A percentile compares a stretch with the other conserved stretches of the same genome.
These are phyloP conservation scores for Mychonastes homosphaera DNA, from an alignment of 139 green algal species.

Conservation along the genomic window DNA sequence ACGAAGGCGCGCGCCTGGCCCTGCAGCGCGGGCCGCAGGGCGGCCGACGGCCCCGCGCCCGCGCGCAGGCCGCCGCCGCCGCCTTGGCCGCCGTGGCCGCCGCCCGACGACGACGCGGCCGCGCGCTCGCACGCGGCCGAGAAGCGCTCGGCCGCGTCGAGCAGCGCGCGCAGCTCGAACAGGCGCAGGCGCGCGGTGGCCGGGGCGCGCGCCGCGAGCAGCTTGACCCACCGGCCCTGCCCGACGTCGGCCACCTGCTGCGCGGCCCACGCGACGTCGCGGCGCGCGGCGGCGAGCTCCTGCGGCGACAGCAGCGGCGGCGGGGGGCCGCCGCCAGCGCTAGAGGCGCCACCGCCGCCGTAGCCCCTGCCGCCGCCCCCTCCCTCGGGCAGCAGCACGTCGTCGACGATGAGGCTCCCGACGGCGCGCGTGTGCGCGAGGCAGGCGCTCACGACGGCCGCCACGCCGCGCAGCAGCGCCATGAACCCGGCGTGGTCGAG, in stretches of 20 bases:
- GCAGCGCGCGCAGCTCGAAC: constrained; percentile 52
- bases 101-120: not conserved
- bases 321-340: not conserved
- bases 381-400: constrained; percentile 11
- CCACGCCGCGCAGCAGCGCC: constrained; percentile 39
- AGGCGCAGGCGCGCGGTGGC: constrained; percentile 36
- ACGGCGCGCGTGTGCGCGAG: constrained; percentile 23
- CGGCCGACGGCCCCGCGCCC: constrained; percentile 22
- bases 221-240: constrained; percentile 54
- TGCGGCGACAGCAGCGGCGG: constrained; percentile 25
- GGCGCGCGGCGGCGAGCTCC: constrained; percentile 11
- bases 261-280: not conserved
- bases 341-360: not conserved
- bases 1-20: constrained; percentile 57
- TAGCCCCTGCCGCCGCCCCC: constrained; percentile 4
- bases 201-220: constrained; percentile 40
- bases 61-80: constrained; percentile 11
- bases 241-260: constrained; percentile 43
- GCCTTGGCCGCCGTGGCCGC: not conserved
- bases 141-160: constrained; percentile 32
- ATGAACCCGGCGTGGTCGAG: constrained; percentile 42
- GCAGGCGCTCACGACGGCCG: constrained; percentile 27
- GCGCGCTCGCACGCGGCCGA: not conserved
- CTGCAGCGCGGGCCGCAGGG: constrained; percentile 43
- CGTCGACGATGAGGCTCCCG: constrained; percentile 14